A percentile compares a stretch with the other conserved stretches of the same genome.
Evolutionary conservation across 176 grass and related monocot species (phyloP).

Genomic region (Cenchrus americanus): DNA sequence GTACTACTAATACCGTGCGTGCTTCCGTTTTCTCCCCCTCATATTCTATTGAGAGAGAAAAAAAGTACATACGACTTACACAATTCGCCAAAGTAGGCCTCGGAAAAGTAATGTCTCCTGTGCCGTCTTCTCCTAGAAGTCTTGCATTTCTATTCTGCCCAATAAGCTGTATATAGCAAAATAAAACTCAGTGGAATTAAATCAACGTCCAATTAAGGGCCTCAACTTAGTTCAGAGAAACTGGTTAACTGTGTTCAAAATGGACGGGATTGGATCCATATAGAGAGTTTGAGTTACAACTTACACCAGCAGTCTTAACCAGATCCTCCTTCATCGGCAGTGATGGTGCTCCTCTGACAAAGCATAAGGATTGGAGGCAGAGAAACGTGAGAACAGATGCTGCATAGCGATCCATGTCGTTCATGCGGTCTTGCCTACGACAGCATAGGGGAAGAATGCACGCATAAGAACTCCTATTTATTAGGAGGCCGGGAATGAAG

Average conservation of each 20-base stretch:
- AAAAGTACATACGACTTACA: background rate
- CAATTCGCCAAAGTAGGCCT: background rate
- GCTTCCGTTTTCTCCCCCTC: background rate
- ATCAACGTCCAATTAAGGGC: background rate
- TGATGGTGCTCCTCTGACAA: background rate
- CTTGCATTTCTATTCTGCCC: background rate
- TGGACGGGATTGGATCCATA: background rate
- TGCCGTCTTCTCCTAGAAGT: background rate
- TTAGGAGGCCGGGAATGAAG: background rate
- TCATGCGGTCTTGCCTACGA: background rate
- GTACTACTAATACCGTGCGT: background rate
- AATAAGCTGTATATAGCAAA: slow-evolving; percentile 1
- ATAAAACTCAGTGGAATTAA: background rate
- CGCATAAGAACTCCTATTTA: background rate
- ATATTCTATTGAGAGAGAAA: background rate
- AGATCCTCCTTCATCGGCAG: background rate
- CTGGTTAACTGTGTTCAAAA: background rate
- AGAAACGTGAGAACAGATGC: background rate
- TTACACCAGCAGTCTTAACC: background rate
- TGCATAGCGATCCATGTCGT: background rate
- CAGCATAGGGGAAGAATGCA: background rate
- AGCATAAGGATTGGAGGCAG: background rate
- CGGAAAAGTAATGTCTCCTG: background rate
- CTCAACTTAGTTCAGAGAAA: background rate
- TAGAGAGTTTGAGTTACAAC: background rate